These are phyloP conservation scores for Solanum appendiculatum DNA, from an alignment of 257 asterid species.

Conservation along the genomic window DNA sequence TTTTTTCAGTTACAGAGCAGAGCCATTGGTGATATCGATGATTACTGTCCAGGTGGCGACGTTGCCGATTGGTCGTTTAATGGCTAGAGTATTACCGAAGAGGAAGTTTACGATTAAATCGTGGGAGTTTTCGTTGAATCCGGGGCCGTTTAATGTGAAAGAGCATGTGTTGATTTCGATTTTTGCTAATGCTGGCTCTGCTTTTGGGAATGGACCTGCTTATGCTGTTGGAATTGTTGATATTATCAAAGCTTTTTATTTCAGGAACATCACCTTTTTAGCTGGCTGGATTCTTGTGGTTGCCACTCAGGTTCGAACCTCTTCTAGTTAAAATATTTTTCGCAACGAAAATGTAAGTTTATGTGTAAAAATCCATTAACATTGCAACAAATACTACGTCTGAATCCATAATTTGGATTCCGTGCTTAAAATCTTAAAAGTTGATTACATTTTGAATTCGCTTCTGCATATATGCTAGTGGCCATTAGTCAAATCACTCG, in stretches of 20 bases:
- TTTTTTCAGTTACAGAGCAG: conserved; percentile 41
- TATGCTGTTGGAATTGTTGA: conserved; percentile 51
- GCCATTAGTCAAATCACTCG: not conserved
- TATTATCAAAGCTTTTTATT: conserved; percentile 49
- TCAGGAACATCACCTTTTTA: conserved; percentile 34
- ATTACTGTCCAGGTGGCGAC: conserved; percentile 50
- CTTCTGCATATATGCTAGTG: not conserved
- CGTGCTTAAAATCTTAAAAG: not conserved
- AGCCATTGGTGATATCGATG: conserved; percentile 36
- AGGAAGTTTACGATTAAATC: conserved; percentile 26
- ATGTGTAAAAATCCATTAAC: not conserved
- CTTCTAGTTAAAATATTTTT: not conserved
- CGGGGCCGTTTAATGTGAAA: conserved; percentile 67
- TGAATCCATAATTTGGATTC: not conserved
- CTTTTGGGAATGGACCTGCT: conserved; percentile 43
- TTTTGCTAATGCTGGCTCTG: conserved; percentile 56
- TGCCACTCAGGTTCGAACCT: conserved; percentile 43
- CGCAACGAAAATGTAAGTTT: too few relatives aligned
- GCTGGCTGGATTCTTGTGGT: conserved; percentile 48
- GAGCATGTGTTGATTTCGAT: conserved; percentile 67
- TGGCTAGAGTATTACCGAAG: conserved; percentile 47
- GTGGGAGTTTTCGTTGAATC: conserved; percentile 43
- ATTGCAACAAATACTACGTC: not conserved
- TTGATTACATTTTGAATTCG: not conserved
- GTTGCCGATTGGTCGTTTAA: conserved; percentile 46